A percentile compares a stretch with the other conserved stretches of the same genome.
These are phyloP conservation scores for Crithidia sp. DNA, from an alignment of 208 protist species.

Conservation along the genomic window DNA sequence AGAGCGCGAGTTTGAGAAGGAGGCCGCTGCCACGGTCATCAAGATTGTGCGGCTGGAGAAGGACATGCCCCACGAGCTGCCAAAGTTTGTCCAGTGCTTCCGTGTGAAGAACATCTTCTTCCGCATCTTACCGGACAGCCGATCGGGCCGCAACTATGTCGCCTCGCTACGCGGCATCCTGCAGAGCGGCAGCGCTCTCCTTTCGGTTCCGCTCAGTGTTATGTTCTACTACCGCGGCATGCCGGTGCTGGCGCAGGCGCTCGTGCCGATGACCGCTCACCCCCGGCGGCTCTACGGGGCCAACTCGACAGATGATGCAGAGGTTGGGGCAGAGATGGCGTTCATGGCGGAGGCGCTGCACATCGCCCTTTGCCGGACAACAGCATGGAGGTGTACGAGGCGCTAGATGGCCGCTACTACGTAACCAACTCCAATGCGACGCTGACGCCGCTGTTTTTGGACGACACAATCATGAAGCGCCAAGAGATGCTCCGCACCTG, in stretches of 20 bases:
- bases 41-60: slow-evolving; percentile 86
- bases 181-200: slow-evolving; percentile 64
- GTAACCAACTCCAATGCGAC: slow-evolving; percentile 82
- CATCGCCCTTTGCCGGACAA: slow-evolving; percentile 59
- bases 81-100: slow-evolving; percentile 84
- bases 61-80: slow-evolving; percentile 71
- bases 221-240: slow-evolving; percentile 91
- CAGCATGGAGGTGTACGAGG: slow-evolving; percentile 81
- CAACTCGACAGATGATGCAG: slow-evolving; percentile 59
- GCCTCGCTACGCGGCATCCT: slow-evolving; percentile 78
- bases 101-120: slow-evolving; percentile 88
- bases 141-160: slow-evolving; percentile 84
- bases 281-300: slow-evolving; percentile 70
- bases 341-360: slow-evolving; percentile 82
- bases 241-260: slow-evolving; percentile 86
- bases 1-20: slow-evolving; percentile 64
- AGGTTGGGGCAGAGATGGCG: slow-evolving; percentile 76
- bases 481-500: slow-evolving; percentile 79
- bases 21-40: slow-evolving; percentile 49
- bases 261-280: slow-evolving; percentile 72
- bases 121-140: slow-evolving; percentile 84
- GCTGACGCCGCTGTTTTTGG: slow-evolving; percentile 68
- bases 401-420: slow-evolving; percentile 81
- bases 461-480: slow-evolving; percentile 82
- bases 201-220: slow-evolving; percentile 81